phyloP scores from a whole-genome alignment of 1,284 basidiomycete genomes.

The Leccinum subrobustum region DNA sequence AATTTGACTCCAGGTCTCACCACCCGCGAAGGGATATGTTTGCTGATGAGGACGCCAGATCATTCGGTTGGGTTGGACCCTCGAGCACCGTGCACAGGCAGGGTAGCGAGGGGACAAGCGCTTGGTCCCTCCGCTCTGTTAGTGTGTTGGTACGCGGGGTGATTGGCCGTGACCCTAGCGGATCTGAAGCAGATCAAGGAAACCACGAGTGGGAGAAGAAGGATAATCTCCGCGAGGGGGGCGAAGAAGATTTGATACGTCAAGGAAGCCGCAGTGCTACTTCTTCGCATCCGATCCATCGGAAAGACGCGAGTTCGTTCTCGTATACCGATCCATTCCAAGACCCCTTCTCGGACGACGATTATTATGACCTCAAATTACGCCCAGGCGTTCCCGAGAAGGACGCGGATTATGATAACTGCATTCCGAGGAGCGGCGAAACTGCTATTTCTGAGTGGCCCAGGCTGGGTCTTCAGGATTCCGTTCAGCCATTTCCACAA shows the following conservation, averaged over 20 bases:
- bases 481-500: conserved; percentile 24
- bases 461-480: conserved; percentile 26
- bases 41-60: conserved; percentile 22
- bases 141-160: conserved; percentile 12
- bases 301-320: conserved; percentile 18
- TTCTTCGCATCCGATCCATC: conserved; percentile 40
- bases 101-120: conserved; percentile 36
- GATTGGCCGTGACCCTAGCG: conserved; percentile 35
- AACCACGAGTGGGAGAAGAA: conserved; percentile 43
- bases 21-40: conserved; percentile 63
- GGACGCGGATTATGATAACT: conserved; percentile 21
- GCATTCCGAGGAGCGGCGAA: conserved; percentile 41
- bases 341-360: conserved; percentile 22
- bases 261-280: conserved; percentile 14
- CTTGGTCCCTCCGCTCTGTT: conserved; percentile 52
- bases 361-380: conserved; percentile 20
- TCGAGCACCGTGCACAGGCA: conserved; percentile 35
- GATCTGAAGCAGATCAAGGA: conserved; percentile 35
- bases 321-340: conserved; percentile 32
- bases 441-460: conserved; percentile 29
- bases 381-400: conserved; percentile 17
- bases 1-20: conserved; percentile 3
- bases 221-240: conserved; percentile 9
- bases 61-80: conserved; percentile 28
- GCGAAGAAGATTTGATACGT: conserved; percentile 22